Conservation (phyloP, 1,284 basidiomycete species). For the Tilletia walkeri region DNA sequence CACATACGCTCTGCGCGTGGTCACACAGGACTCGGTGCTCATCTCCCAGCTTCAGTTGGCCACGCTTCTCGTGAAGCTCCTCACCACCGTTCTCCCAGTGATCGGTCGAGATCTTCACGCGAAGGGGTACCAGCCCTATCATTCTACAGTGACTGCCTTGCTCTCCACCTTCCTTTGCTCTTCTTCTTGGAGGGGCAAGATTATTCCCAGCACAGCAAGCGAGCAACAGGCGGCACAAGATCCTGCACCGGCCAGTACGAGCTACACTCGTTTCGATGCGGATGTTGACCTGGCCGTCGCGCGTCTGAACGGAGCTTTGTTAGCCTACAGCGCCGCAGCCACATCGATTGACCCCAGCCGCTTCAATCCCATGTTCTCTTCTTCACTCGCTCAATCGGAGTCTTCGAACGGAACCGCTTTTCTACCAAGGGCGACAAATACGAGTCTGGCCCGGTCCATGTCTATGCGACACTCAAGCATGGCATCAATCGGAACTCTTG, state of each 20-base stretch:
- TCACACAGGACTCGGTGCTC: conserved; percentile 65
- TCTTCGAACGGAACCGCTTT: conserved; percentile 60
- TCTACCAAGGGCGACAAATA: conserved; percentile 24
- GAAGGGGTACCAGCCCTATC: conserved; percentile 62
- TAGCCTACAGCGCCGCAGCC: conserved; percentile 46
- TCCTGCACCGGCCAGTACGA: conserved; percentile 50
- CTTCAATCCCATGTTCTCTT: conserved; percentile 30
- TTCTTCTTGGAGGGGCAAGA: conserved; percentile 64
- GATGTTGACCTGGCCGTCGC: conserved; percentile 32
- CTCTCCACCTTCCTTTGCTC: conserved; percentile 73
- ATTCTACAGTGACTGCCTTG: conserved; percentile 73
- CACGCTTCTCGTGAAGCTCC: conserved; percentile 71
- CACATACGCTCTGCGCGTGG: conserved; percentile 72
- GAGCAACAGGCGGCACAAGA: conserved; percentile 62
- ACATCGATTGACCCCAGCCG: neutral
- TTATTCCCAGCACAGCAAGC: conserved; percentile 70
- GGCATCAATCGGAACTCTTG: conserved; percentile 65
- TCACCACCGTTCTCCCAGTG: conserved; percentile 67
- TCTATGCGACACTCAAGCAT: conserved; percentile 63
- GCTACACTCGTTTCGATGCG: conserved; percentile 31
- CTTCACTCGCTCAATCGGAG: conserved; percentile 33
- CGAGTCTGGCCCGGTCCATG: conserved; percentile 23
- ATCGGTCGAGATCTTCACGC: conserved; percentile 74
- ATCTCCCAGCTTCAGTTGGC: conserved; percentile 72
- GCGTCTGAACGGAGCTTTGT: conserved; percentile 35